Percentiles rank a stretch among this genome's conserved stretches.
phyloP scores from a whole-genome alignment of 495 filamentous ascomycete species.

The Hypomontagnella monticulosa region DNA sequence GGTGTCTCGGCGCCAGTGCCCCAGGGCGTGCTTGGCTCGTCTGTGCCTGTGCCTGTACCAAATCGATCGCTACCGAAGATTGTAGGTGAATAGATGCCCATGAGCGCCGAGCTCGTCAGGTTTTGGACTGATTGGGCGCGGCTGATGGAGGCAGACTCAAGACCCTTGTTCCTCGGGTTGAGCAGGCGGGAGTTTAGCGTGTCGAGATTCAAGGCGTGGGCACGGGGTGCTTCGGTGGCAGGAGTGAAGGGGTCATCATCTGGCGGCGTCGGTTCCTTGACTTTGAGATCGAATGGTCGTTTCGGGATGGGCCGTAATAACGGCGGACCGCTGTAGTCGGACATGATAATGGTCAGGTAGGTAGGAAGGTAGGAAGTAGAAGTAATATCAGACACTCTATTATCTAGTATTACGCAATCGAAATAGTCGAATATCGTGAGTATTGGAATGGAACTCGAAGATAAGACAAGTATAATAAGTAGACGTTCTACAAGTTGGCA shows the following conservation, averaged over 20 bases:
- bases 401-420: constrained; percentile 3
- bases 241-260: constrained; percentile 63
- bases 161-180: constrained; percentile 41
- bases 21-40: constrained; percentile 65
- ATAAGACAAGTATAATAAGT: neutral
- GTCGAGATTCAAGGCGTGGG: constrained; percentile 40
- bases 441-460: neutral
- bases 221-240: constrained; percentile 41
- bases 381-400: neutral
- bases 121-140: constrained; percentile 83
- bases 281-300: constrained; percentile 73
- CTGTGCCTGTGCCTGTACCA: constrained; percentile 37
- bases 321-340: constrained; percentile 56
- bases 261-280: constrained; percentile 60
- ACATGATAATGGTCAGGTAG: constrained; percentile 38
- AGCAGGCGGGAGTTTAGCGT: constrained; percentile 47
- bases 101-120: constrained; percentile 86
- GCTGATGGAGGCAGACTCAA: constrained; percentile 53
- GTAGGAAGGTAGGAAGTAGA: too few species aligned
- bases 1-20: constrained; percentile 77
- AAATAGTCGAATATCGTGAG: neutral
- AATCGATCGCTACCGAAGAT: constrained; percentile 58
- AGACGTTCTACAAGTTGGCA: neutral
- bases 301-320: constrained; percentile 78
- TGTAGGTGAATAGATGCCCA: constrained; percentile 85